Conservation (phyloP, 192 early-diverging fungal genomes). For the Paraglomus brasilianum region DNA sequence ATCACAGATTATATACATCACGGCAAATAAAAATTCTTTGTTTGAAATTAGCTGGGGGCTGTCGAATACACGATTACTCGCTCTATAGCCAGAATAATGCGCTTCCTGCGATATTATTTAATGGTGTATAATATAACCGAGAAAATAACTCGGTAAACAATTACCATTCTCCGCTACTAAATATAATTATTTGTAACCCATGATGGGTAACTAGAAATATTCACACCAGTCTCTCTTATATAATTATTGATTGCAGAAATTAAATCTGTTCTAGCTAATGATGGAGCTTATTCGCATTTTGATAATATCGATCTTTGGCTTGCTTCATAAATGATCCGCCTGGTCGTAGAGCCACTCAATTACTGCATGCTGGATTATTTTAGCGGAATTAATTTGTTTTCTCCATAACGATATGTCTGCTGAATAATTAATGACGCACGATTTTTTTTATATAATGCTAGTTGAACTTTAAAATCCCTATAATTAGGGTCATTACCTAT, state of each 20-base stretch:
- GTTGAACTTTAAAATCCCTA: no score
- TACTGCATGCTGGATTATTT: constrained; percentile 8
- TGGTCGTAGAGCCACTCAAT: constrained; percentile 12
- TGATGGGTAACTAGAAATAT: constrained; percentile 8
- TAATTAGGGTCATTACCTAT: no score
- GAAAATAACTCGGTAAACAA: no score
- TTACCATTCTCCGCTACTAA: constrained; percentile 6
- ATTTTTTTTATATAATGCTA: no score
- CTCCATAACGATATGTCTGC: constrained; percentile 1
- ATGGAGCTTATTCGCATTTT: constrained; percentile 1
- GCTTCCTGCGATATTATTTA: no score
- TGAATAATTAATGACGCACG: not conserved
- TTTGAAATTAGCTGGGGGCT: constrained; percentile 21
- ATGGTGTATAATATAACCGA: no score
- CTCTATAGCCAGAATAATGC: no score
- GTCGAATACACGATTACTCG: constrained; percentile 19
- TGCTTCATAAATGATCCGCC: constrained; percentile 21
- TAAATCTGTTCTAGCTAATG: constrained; percentile 10
- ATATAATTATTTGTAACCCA: constrained; percentile 16
- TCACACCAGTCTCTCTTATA: constrained; percentile 11
- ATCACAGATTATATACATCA: constrained; percentile 22
- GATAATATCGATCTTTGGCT: constrained; percentile 21
- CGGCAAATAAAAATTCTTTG: constrained; percentile 18
- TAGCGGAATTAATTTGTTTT: constrained; percentile 10
- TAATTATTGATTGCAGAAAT: constrained; percentile 27